These are phyloP conservation scores for Phytophthora cactorum DNA, from an alignment of 352 stramenopile species.

Conservation along the genomic window DNA sequence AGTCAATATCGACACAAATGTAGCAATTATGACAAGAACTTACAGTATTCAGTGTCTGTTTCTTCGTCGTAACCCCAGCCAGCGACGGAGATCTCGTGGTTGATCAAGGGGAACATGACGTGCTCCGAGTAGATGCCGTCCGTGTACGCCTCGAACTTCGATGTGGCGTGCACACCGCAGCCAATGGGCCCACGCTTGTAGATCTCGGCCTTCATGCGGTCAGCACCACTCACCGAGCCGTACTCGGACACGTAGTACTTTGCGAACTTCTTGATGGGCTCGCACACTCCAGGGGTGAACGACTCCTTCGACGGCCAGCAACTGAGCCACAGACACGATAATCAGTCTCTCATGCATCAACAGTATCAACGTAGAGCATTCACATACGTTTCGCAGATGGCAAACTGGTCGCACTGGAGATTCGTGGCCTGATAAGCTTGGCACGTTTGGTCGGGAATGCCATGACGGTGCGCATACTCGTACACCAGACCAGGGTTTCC, in stretches of 20 bases:
- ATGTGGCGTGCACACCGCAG: conserved; percentile 86
- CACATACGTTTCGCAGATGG: conserved; percentile 83
- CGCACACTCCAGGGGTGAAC: conserved; percentile 84
- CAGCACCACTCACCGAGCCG: conserved; percentile 80
- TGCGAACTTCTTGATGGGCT: conserved; percentile 84
- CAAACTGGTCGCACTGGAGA: conserved; percentile 74
- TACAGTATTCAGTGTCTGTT: conserved; percentile 90
- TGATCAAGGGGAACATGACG: conserved; percentile 82
- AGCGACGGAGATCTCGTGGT: conserved; percentile 91
- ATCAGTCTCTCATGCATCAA: not conserved
- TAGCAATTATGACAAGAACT: conserved; percentile 12
- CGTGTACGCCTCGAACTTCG: conserved; percentile 84
- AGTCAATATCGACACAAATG: not conserved
- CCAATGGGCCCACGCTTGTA: conserved; percentile 91
- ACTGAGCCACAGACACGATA: conserved; percentile 20
- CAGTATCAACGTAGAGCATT: not conserved
- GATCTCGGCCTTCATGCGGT: conserved; percentile 94
- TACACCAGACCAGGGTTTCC: conserved; percentile 86
- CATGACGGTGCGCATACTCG: conserved; percentile 87
- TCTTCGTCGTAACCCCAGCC: conserved; percentile 90
- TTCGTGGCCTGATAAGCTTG: conserved; percentile 92
- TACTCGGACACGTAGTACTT: conserved; percentile 94
- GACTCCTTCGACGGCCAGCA: conserved; percentile 90
- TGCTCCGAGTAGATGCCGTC: conserved; percentile 88
- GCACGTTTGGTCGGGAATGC: conserved; percentile 93